These are phyloP conservation scores for Grifola frondosa DNA, from an alignment of 1,284 basidiomycete genomes.

Conservation along the genomic window DNA sequence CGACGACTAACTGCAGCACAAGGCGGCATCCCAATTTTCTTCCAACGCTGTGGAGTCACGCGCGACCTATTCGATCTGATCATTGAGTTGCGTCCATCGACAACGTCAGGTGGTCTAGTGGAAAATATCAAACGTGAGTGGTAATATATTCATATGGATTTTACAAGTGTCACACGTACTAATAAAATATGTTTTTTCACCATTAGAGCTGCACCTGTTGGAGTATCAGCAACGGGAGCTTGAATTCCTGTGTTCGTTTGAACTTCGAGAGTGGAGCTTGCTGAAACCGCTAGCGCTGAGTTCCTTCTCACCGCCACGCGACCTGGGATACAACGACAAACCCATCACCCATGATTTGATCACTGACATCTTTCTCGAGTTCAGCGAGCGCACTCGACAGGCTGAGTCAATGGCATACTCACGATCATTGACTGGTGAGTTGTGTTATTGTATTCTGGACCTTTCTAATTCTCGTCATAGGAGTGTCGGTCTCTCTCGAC, in stretches of 20 bases:
- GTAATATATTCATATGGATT: no score
- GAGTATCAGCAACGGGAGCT: background rate
- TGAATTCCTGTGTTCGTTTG: background rate
- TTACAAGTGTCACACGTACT: no score
- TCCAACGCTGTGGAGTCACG: slow-evolving; percentile 1
- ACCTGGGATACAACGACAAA: background rate
- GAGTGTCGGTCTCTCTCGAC: slow-evolving; percentile 5
- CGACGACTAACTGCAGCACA: background rate
- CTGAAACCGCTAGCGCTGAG: no score
- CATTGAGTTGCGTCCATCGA: slow-evolving; percentile 1
- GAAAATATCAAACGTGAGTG: slow-evolving; percentile 3
- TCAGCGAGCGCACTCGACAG: background rate
- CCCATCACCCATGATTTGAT: slow-evolving; percentile 2
- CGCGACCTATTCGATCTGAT: slow-evolving; percentile 1
- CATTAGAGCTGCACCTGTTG: slow-evolving; percentile 4
- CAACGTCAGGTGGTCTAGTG: background rate
- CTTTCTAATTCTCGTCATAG: slow-evolving; percentile 1
- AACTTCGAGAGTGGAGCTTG: no score
- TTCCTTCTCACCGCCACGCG: no score
- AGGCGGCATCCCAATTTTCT: slow-evolving; percentile 4
- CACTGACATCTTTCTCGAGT: background rate
- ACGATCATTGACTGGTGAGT: no score
- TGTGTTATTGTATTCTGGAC: no score
- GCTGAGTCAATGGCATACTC: slow-evolving; percentile 1
- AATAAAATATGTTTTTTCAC: background rate